Percentiles rank a stretch among this genome's conserved stretches.
Evolutionary conservation across 2,329 filamentous ascomycete genomes (phyloP).

Genomic region (Apiospora hydei): DNA sequence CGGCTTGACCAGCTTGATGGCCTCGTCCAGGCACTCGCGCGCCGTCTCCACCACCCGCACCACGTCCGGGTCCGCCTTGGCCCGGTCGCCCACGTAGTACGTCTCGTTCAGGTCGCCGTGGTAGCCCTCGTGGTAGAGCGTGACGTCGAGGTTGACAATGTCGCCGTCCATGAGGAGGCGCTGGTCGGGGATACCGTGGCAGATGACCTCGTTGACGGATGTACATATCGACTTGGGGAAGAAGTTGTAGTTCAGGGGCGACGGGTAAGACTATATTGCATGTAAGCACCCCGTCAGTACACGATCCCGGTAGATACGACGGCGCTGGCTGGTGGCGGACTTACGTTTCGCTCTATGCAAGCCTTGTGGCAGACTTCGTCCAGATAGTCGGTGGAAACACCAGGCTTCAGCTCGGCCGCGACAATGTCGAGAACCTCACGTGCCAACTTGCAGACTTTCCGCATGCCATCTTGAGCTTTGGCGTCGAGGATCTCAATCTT

Average conservation of each 20-base stretch:
- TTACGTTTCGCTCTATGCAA: constrained; percentile 88
- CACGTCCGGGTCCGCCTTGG: constrained; percentile 81
- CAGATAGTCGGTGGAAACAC: constrained; percentile 93
- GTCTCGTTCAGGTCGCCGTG: constrained; percentile 98
- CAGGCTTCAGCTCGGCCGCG: constrained; percentile 82
- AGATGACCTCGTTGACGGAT: constrained; percentile 96
- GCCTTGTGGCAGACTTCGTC: constrained; percentile 96
- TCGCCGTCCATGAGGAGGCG: constrained; percentile 88
- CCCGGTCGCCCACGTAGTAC: constrained; percentile 94
- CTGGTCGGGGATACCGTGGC: constrained; percentile 96
- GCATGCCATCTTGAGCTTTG: constrained; percentile 86
- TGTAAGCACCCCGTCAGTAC: background rate
- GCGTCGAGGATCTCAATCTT: constrained; percentile 85
- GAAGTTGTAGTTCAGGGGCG: constrained; percentile 91
- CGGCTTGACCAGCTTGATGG: constrained; percentile 91
- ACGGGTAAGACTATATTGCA: constrained; percentile 80
- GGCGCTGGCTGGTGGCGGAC: constrained; percentile 41
- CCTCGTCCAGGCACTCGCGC: constrained; percentile 86
- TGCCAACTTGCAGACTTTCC: constrained; percentile 85
- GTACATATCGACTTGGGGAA: constrained; percentile 99
- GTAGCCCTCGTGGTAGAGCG: constrained; percentile 92
- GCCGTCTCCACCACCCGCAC: constrained; percentile 92
- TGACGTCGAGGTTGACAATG: constrained; percentile 96
- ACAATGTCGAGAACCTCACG: constrained; percentile 94
- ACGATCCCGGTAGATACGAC: constrained; percentile 13